Evolutionary conservation across 2,329 filamentous ascomycete genomes (phyloP).

Genomic region (Cryoendolithus antarcticus): DNA sequence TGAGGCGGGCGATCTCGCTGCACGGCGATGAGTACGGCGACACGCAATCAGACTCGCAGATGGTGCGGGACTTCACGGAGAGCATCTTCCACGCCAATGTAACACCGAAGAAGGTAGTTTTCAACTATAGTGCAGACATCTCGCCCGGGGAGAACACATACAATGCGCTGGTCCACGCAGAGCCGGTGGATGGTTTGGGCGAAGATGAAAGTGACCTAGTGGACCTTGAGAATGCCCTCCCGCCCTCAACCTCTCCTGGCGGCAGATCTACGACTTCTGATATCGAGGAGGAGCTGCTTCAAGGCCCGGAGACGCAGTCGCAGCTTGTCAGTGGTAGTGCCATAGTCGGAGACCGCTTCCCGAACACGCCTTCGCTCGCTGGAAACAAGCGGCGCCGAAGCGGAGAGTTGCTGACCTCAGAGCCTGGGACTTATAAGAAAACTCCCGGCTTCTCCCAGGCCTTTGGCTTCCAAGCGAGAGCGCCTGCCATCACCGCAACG

Average conservation of each 20-base stretch:
- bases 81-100: slow-evolving; percentile 14
- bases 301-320: slow-evolving; percentile 15
- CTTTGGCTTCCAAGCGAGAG: slow-evolving; percentile 23
- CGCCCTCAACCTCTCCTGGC: slow-evolving; percentile 7
- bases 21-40: slow-evolving; percentile 28
- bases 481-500: slow-evolving; percentile 29
- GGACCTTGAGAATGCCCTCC: slow-evolving; percentile 18
- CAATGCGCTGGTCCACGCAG: slow-evolving; percentile 1
- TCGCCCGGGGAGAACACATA: slow-evolving; percentile 5
- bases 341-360: slow-evolving; percentile 9
- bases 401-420: slow-evolving; percentile 31
- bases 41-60: slow-evolving; percentile 36
- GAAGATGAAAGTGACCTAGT: slow-evolving; percentile 22
- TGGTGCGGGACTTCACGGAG: slow-evolving; percentile 30
- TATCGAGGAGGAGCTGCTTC: slow-evolving; percentile 14
- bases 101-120: slow-evolving; percentile 10
- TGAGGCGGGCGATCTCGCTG: slow-evolving; percentile 22
- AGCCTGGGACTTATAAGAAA: slow-evolving; percentile 23
- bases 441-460: slow-evolving; percentile 31
- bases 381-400: slow-evolving; percentile 27
- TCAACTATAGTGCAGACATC: slow-evolving; percentile 6
- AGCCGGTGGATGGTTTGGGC: slow-evolving; percentile 8
- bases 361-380: slow-evolving; percentile 31
- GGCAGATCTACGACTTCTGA: slow-evolving; percentile 10
- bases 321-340: slow-evolving; percentile 4